Percentiles rank a stretch among this genome's conserved stretches.
Conservation (phyloP, 2,329 filamentous ascomycete species). For the Cadophora luteo-olivacea region DNA sequence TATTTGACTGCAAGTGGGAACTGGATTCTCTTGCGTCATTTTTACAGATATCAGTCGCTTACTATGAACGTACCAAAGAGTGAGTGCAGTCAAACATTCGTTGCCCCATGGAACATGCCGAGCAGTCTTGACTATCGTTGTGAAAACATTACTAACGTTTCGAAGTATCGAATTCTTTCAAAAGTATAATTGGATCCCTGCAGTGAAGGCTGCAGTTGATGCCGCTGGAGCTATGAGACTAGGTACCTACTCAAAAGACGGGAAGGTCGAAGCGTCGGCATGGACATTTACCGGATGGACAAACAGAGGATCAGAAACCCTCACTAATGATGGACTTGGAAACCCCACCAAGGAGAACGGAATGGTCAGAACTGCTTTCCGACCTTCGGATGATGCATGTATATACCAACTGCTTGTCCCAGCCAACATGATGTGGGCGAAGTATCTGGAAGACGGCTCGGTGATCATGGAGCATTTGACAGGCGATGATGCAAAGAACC, state of each 20-base stretch:
- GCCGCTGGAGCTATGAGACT: conserved; percentile 74
- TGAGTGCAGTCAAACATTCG: background rate
- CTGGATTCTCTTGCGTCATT: conserved; percentile 90
- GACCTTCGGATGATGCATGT: conserved; percentile 85
- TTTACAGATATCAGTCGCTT: conserved; percentile 79
- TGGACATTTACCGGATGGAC: conserved; percentile 83
- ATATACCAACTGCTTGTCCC: conserved; percentile 88
- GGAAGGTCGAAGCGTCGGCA: conserved; percentile 60
- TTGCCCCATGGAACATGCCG: background rate
- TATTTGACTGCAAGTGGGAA: conserved; percentile 97
- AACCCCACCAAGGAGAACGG: conserved; percentile 81
- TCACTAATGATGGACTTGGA: conserved; percentile 77
- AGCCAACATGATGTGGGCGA: conserved; percentile 83
- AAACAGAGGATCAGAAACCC: conserved; percentile 78
- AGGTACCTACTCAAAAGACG: conserved; percentile 72
- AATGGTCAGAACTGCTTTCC: conserved; percentile 85
- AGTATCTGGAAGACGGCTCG: conserved; percentile 61
- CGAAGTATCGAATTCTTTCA: conserved; percentile 72
- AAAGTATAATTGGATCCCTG: conserved; percentile 73
- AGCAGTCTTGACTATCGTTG: background rate
- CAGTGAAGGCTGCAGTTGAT: conserved; percentile 71
- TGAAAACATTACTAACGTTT: background rate
- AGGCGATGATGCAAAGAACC: conserved; percentile 51
- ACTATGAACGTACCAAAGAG: conserved; percentile 70
- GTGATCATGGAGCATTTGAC: conserved; percentile 58